phyloP scores from a whole-genome alignment of 306 rosid genomes.

The Citrullus colocynthis region DNA sequence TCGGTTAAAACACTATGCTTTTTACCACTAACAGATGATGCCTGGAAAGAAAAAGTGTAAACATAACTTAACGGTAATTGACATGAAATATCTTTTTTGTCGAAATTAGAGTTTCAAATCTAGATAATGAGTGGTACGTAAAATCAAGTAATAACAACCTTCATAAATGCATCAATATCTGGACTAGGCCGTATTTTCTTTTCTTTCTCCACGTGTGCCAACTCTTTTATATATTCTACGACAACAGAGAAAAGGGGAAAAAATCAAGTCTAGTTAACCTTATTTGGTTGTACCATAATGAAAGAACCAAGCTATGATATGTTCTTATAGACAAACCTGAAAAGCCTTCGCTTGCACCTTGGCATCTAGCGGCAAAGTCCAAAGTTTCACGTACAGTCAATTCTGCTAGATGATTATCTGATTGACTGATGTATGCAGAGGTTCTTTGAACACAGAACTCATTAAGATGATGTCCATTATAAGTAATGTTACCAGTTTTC shows the following conservation, averaged over 20 bases:
- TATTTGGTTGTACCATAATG: background rate
- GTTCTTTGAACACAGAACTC: constrained; percentile 75
- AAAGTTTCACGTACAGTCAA: constrained; percentile 78
- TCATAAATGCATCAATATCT: constrained; percentile 82
- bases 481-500: constrained; percentile 60
- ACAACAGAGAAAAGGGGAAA: background rate
- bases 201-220: constrained; percentile 42
- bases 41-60: constrained; percentile 21
- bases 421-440: constrained; percentile 81
- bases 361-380: constrained; percentile 92
- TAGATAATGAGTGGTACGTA: too few relatives aligned
- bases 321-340: constrained; percentile 30
- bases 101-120: background rate
- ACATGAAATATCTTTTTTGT: too few relatives aligned
- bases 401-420: constrained; percentile 77
- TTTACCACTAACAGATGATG: constrained; percentile 71
- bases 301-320: background rate
- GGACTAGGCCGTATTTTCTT: constrained; percentile 57
- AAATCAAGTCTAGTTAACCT: background rate
- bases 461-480: constrained; percentile 43
- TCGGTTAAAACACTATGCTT: constrained; percentile 70
- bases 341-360: constrained; percentile 68
- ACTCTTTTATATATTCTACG: constrained; percentile 37
- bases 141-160: constrained; percentile 29
- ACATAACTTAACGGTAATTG: too few relatives aligned